Evolutionary conservation across 768 basidiomycete species (phyloP).

Genomic region (Leccinum uliginosum): DNA sequence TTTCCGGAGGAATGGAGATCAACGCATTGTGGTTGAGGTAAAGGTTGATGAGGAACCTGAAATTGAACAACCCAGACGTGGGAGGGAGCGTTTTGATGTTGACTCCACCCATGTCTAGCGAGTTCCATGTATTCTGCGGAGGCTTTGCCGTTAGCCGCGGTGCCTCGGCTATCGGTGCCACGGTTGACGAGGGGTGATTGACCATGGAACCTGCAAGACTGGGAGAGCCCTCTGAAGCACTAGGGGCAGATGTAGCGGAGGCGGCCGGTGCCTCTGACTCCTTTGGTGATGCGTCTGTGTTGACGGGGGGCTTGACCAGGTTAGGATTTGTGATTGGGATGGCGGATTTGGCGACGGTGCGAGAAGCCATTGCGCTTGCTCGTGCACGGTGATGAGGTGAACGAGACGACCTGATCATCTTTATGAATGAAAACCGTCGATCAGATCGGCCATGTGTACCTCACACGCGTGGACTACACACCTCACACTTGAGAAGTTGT

Average conservation of each 20-base stretch:
- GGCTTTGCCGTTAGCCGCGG: slow-evolving; percentile 64
- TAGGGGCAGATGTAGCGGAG: slow-evolving; percentile 29
- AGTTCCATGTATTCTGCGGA: slow-evolving; percentile 79
- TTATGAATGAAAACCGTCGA: slow-evolving; percentile 16
- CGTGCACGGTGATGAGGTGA: slow-evolving; percentile 93
- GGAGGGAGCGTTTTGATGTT: slow-evolving; percentile 86
- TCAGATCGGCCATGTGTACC: slow-evolving; percentile 17
- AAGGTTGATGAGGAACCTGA: slow-evolving; percentile 89
- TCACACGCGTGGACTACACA: slow-evolving; percentile 41
- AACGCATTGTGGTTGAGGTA: slow-evolving; percentile 96
- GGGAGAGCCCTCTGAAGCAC: slow-evolving; percentile 34
- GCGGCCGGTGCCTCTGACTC: slow-evolving; percentile 29
- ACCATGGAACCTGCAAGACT: slow-evolving; percentile 30
- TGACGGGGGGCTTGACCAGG: slow-evolving; percentile 43
- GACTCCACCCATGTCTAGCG: slow-evolving; percentile 95
- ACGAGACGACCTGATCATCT: slow-evolving; percentile 83
- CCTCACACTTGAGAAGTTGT: slow-evolving; percentile 90
- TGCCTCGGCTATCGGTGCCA: slow-evolving; percentile 65
- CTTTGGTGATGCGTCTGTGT: slow-evolving; percentile 23
- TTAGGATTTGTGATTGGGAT: slow-evolving; percentile 94
- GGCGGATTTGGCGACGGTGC: slow-evolving; percentile 80
- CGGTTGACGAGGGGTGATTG: slow-evolving; percentile 73
- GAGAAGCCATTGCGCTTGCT: slow-evolving; percentile 90
- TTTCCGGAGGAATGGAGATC: slow-evolving; percentile 71
- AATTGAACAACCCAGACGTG: slow-evolving; percentile 70